A percentile compares a stretch with the other conserved stretches of the same genome.
Evolutionary conservation across 805 yeast species (phyloP).

Genomic region (Citeromyces nyonsensis): DNA sequence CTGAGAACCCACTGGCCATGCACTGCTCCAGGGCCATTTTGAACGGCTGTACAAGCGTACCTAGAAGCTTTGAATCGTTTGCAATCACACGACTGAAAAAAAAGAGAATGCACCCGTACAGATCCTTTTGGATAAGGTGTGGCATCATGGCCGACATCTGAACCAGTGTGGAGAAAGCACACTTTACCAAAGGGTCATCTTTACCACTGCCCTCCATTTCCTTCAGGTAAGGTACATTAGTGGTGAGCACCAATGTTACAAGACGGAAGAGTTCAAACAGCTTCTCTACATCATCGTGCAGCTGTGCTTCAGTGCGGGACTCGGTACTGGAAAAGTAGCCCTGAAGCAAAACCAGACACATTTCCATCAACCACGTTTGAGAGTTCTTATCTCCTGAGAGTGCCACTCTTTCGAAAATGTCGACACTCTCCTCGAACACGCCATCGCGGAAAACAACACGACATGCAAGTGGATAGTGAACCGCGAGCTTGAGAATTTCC

Average conservation of each 20-base stretch:
- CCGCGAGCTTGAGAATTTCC: slow-evolving; percentile 1
- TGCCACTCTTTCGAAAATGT: slow-evolving; percentile 57
- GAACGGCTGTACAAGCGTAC: slow-evolving; percentile 18
- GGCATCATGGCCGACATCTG: slow-evolving; percentile 55
- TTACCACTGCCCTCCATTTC: slow-evolving; percentile 18
- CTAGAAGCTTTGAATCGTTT: slow-evolving; percentile 32
- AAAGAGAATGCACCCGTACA: slow-evolving; percentile 54
- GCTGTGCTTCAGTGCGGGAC: slow-evolving; percentile 18
- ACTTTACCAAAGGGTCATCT: slow-evolving; percentile 28
- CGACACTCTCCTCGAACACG: slow-evolving; percentile 62
- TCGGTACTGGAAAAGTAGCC: slow-evolving; percentile 22
- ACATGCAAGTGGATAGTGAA: slow-evolving; percentile 23
- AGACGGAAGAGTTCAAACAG: slow-evolving; percentile 70
- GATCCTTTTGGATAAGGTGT: slow-evolving; percentile 49
- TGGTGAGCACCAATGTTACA: slow-evolving; percentile 45
- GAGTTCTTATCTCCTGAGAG: slow-evolving; percentile 36
- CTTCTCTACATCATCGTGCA: slow-evolving; percentile 53
- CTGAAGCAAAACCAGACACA: slow-evolving; percentile 18
- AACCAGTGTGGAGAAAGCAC: slow-evolving; percentile 34
- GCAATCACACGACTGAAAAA: slow-evolving; percentile 43
- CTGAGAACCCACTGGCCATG: slow-evolving; percentile 10
- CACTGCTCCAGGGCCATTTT: slow-evolving; percentile 16
- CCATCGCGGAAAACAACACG: slow-evolving; percentile 47
- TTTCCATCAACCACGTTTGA: slow-evolving; percentile 30
- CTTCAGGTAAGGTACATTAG: slow-evolving; percentile 42